phyloP scores from a whole-genome alignment of 257 asterid genomes.

The Solanum pennellii region DNA sequence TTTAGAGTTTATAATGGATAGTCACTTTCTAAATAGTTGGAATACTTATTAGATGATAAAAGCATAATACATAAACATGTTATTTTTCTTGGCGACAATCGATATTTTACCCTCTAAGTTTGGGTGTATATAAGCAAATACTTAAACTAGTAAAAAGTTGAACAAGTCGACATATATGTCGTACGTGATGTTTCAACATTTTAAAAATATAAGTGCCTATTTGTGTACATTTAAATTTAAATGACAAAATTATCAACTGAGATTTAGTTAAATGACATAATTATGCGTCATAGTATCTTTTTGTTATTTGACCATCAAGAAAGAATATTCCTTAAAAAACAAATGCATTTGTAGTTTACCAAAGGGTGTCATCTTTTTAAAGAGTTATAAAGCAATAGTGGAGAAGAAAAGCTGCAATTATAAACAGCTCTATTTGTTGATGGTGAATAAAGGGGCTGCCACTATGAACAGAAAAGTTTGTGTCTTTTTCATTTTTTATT shows the following conservation, averaged over 20 bases:
- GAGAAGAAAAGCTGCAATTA: neutral
- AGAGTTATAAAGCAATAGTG: neutral
- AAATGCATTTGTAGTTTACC: neutral
- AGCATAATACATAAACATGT: no score
- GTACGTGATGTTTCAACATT: no score
- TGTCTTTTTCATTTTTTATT: neutral
- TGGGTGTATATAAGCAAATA: no score
- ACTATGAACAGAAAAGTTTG: neutral
- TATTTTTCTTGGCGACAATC: no score
- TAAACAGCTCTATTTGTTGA: neutral
- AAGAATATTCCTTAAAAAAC: neutral
- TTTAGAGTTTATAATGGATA: neutral
- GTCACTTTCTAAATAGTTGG: neutral
- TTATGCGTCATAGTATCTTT: neutral
- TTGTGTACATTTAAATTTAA: no score
- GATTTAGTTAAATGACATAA: no score
- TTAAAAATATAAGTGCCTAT: no score
- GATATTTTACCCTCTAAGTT: accelerated
- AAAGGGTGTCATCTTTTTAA: neutral
- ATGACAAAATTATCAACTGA: no score
- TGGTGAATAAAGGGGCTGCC: neutral
- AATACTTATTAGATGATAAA: neutral
- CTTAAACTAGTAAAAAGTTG: no score
- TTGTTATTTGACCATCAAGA: neutral
- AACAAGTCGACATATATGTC: no score